Base-by-base conservation (phyloP, 345 rosid genomes). In the Firmiana major region DNA sequence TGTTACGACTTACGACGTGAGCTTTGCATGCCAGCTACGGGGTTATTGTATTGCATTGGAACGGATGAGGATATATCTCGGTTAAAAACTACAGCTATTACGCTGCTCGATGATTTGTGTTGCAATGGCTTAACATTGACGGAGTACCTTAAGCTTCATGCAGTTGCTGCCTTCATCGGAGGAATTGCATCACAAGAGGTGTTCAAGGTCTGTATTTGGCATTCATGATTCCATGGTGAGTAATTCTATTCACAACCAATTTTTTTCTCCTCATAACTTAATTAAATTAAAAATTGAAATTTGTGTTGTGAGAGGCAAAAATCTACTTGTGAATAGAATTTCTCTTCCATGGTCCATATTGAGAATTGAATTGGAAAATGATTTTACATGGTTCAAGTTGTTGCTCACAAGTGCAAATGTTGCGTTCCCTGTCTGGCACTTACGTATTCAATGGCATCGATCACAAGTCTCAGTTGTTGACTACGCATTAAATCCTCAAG, bases 181-280 rank as follows among this genome's bases (percentile, higher is more conserved):
- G 99, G 99, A 82, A 84, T 93, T 43, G 93, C 98, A 5, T 91
- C 99, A 1, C 98, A 96, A 82, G 98, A 96, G 89, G 95, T 85
- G 78, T 93, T 96, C 79, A 93, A 93, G 98, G 98, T 95, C n/a
- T n/a, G n/a, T n/a, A n/a, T n/a, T n/a, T n/a, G n/a, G n/a, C n/a
- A n/a, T n/a, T n/a, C n/a, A n/a, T n/a, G n/a, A n/a, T n/a, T n/a
- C n/a, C n/a, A n/a, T n/a, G n/a, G n/a, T n/a, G n/a, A n/a, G n/a
- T n/a, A n/a, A n/a, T n/a, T n/a, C n/a, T n/a, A n/a, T n/a, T n/a
- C n/a, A n/a, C n/a, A n/a, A n/a, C n/a, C n/a, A n/a, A n/a, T n/a
- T n/a, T n/a, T n/a, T n/a, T n/a, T n/a, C n/a, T n/a, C n/a, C n/a
- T n/a, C n/a, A n/a, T n/a, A n/a, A n/a, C n/a, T n/a, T n/a, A n/a